Evolutionary conservation across 352 stramenopile species (phyloP).

Genomic region (Phytopythium kandeliae): DNA sequence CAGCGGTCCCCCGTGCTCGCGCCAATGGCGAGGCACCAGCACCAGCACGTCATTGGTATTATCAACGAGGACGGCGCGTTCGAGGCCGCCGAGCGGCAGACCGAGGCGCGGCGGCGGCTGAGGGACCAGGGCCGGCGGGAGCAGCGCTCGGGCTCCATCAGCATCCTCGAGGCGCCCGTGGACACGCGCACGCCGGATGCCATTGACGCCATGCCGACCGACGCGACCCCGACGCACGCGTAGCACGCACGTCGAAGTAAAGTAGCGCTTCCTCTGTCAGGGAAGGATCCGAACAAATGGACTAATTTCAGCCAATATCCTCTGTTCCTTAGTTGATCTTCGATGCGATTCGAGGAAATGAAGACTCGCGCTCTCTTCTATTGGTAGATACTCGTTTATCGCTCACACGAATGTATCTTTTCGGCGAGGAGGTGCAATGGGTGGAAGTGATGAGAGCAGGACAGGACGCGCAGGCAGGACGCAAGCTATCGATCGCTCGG

Average conservation of each 20-base stretch:
- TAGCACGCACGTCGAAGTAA: neutral
- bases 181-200: conserved; percentile 17
- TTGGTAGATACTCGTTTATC: too few species aligned
- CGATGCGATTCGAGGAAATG: too few species aligned
- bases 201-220: conserved; percentile 20
- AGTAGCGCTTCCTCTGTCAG: neutral
- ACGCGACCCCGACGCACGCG: too few species aligned
- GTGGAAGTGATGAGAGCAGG: too few species aligned
- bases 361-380: too few species aligned
- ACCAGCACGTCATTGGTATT: conserved; percentile 16
- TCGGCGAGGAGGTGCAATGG: too few species aligned
- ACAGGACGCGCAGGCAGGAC: too few species aligned
- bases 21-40: conserved; percentile 10
- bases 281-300: too few species aligned
- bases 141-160: conserved; percentile 29
- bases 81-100: conserved; percentile 15
- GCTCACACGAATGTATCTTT: too few species aligned
- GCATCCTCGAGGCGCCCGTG: conserved; percentile 21
- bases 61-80: conserved; percentile 28
- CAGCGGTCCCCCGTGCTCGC: conserved; percentile 10
- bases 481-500: too few species aligned
- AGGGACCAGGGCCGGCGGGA: neutral
- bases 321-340: too few species aligned
- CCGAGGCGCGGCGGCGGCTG: conserved; percentile 1
- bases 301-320: too few species aligned